Evolutionary conservation across 2,329 filamentous ascomycete species (phyloP), one percentile per base, ranked within the genome.

Genomic region (Claviceps quebecensis): DNA sequence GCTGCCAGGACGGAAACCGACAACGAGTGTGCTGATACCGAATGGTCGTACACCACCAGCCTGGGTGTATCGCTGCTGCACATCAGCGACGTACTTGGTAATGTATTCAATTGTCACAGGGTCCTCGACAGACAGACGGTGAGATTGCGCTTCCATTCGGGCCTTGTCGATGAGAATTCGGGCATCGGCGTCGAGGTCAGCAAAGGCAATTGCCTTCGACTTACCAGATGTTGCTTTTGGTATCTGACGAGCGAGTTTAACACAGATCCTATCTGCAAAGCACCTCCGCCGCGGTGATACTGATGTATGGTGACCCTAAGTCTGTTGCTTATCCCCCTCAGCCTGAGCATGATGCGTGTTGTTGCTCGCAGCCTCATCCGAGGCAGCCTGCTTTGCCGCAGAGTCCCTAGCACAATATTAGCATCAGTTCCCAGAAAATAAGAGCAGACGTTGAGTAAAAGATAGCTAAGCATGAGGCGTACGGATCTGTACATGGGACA

Each of bases 31-130:
- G 74, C 89, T 96, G 69, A 98, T 96, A 56, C 93, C 93, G 65
- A 98, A 98, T n/a, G 93, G 93, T 63, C 93, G 78, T 49, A 98
- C 93, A 78, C 93, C 93, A 74, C 93, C 93, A 64, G 89, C 95
- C 76, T 98, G 94, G 47, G 93, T 98, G 77, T 98, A 98, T 70
- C 89, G 83, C 76, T 98, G 94, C 77, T 98, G 93, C 60, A 98
- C 93, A 52, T 91, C 87, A 50, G 93, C 93, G 57, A 98, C 86
- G 65, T 97, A 95, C 76, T 98, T 97, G 64, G 93, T 97, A 66
- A 98, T 96, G 77, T 98, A 98, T 73, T 98, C 93, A 69, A 98
- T 94, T 56, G 87, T 91, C 58, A 95, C 88, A 52, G 93, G 91
- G 67, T 98, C 94, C 69, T 98, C 93, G 53, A 98, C 89, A 4